Percentiles rank a stretch among this genome's conserved stretches.
Evolutionary conservation across 2,329 filamentous ascomycete species (phyloP).

Genomic region (Calonectria honghensis): DNA sequence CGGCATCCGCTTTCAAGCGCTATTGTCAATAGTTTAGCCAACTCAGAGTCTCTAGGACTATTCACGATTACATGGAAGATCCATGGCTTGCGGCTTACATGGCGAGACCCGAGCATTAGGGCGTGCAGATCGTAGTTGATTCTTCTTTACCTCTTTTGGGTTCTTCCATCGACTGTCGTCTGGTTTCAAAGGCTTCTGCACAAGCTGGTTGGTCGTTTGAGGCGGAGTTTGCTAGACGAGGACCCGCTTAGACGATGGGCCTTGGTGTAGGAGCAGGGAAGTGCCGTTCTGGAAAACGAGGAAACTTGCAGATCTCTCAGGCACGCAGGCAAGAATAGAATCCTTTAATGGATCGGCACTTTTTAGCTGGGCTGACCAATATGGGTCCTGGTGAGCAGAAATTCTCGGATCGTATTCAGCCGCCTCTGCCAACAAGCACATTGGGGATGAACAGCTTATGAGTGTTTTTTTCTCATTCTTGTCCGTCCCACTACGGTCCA

Average conservation of each 20-base stretch:
- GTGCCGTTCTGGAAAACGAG: slow-evolving; percentile 12
- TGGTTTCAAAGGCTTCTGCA: not conserved
- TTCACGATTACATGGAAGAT: slow-evolving; percentile 15
- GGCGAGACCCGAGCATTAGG: slow-evolving; percentile 15
- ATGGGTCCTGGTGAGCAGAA: not conserved
- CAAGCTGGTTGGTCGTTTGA: not conserved
- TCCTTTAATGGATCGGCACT: not conserved
- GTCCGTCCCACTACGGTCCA: not conserved
- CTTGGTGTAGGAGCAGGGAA: slow-evolving; percentile 2
- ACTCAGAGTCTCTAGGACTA: not conserved
- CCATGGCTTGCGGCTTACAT: slow-evolving; percentile 13
- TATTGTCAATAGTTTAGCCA: slow-evolving; percentile 17
- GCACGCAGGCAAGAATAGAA: slow-evolving; percentile 12
- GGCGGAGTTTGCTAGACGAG: slow-evolving; percentile 11
- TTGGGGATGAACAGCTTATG: slow-evolving; percentile 15
- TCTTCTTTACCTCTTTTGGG: not conserved
- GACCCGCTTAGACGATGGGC: slow-evolving; percentile 8
- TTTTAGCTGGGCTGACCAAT: slow-evolving; percentile 9
- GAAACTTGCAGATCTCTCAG: slow-evolving; percentile 18
- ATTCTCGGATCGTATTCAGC: not conserved
- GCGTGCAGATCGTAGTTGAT: not conserved
- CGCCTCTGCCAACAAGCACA: not conserved
- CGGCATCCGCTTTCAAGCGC: not conserved
- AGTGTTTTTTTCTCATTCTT: slow-evolving; percentile 2
- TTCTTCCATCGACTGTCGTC: not conserved